Evolutionary conservation across 805 yeast species (phyloP).

Genomic region (Tetrapisispora fleetii): DNA sequence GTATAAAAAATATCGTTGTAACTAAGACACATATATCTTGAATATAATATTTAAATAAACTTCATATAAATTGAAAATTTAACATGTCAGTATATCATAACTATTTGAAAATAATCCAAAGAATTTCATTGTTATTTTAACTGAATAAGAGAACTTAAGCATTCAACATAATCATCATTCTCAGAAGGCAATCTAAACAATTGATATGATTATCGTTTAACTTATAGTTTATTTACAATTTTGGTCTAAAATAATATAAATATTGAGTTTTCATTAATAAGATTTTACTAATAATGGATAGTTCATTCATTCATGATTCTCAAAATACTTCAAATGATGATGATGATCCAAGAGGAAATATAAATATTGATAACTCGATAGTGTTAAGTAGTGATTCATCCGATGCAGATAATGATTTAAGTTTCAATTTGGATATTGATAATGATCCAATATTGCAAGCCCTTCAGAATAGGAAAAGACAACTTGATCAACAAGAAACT

Average conservation of each 20-base stretch:
- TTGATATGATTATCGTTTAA: too few species aligned
- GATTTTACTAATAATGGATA: neutral
- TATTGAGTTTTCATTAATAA: too few species aligned
- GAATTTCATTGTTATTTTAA: too few species aligned
- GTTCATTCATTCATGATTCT: conserved; percentile 1
- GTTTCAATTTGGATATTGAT: neutral
- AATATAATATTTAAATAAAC: neutral
- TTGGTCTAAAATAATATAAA: neutral
- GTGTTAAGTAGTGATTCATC: neutral
- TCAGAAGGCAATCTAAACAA: too few species aligned
- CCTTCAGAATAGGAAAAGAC: neutral
- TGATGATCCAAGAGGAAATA: too few species aligned
- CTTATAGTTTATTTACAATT: neutral
- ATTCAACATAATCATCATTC: too few species aligned
- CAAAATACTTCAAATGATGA: conserved; percentile 1
- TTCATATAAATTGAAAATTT: neutral
- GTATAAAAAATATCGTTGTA: neutral
- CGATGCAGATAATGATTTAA: neutral
- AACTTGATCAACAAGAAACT: neutral
- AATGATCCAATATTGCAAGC: neutral
- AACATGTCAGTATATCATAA: too few species aligned
- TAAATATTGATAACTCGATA: neutral
- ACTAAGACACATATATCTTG: neutral
- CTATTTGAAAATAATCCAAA: too few species aligned
- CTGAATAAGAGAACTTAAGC: too few species aligned